Evolutionary conservation across 2,329 filamentous ascomycete species (phyloP), one percentile per base, ranked within the genome.

Genomic region (Cladosporium sphaerospermum): DNA sequence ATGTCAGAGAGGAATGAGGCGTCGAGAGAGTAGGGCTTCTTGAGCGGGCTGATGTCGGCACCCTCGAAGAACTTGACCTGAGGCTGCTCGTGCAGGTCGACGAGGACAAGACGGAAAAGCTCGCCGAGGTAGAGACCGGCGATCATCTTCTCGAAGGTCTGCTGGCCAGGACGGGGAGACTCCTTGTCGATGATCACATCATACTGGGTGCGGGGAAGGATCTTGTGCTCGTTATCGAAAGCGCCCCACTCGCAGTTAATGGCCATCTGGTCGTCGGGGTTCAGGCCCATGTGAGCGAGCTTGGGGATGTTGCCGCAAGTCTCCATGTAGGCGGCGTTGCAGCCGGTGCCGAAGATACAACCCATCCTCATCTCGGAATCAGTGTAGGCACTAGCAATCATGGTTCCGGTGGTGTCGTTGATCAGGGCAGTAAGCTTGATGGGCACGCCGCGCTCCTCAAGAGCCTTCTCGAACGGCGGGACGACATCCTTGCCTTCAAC

Each of bases 231-330:
- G 70, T 96, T 96, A 72, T 96, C 92, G 66, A 97, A 96, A 33
- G 92, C 91, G 60, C 92, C 92, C 81, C 91, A 96, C 71, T 97
- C 92, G 76, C 91, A 96, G 78, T 96, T 96, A 75, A 97, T 96
- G 49, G 89, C 90, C 79, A 96, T 95, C 44, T 84, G 87, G 59
- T 81, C 82, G 18, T 53, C 37, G 37, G 51, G 51, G 39, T 90
- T 87, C 36, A 97, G 81, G 65, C 95, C 93, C 78, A 95, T 81
- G 74, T 96, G 84, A 9, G 87, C 89, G 52, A 99, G 82, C 78
- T 99, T 99, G 59, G 91, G 92, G 59, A 99, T 89, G 10, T 86
- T 88, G 59, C 89, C 90, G 59, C 83, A 88, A 65, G 95, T 75
- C 73, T 99, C 93, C 87, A 99, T 95, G 76, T 99, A 99, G 37